Evolutionary conservation across 1,284 basidiomycete genomes (phyloP).

Genomic region (Irpex sp.): DNA sequence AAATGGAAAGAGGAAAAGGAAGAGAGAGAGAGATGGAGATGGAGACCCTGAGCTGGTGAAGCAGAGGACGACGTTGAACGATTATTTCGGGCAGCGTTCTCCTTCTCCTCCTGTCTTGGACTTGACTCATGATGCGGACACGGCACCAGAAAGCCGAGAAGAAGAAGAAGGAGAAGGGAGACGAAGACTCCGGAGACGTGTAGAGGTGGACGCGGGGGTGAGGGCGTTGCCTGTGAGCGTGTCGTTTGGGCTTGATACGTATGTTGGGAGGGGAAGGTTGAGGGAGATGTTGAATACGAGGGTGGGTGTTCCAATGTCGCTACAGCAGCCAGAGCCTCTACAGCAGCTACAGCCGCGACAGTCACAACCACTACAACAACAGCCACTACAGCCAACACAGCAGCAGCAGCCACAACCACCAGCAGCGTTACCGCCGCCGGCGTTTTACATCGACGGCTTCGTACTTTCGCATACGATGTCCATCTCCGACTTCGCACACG

Average conservation of each 20-base stretch:
- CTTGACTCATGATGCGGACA: neutral
- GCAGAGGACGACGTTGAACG: neutral
- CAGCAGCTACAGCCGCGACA: too few relatives aligned
- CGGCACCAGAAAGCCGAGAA: too few relatives aligned
- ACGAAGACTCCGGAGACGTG: neutral
- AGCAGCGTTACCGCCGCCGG: neutral
- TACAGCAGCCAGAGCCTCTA: too few relatives aligned
- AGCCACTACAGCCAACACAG: too few relatives aligned
- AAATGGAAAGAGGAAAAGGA: too few relatives aligned
- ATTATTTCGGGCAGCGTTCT: neutral
- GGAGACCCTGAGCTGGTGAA: neutral
- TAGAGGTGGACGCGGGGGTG: conserved; percentile 41
- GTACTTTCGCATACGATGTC: conserved; percentile 15
- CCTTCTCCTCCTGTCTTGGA: neutral
- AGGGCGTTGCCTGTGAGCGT: conserved; percentile 43
- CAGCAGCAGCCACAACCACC: too few relatives aligned
- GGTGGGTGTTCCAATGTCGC: too few relatives aligned
- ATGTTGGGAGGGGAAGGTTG: conserved; percentile 52
- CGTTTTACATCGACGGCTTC: conserved; percentile 13
- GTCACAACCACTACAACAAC: too few relatives aligned
- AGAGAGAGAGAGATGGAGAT: neutral
- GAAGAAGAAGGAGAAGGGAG: too few relatives aligned
- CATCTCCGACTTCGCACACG: conserved; percentile 21
- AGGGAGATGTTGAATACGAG: conserved; percentile 43
- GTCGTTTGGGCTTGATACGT: conserved; percentile 43